Percentiles rank a stretch among this genome's conserved stretches.
These are phyloP conservation scores for Grigorovia transvaalensis DNA, from an alignment of 805 yeast genomes.

Conservation along the genomic window DNA sequence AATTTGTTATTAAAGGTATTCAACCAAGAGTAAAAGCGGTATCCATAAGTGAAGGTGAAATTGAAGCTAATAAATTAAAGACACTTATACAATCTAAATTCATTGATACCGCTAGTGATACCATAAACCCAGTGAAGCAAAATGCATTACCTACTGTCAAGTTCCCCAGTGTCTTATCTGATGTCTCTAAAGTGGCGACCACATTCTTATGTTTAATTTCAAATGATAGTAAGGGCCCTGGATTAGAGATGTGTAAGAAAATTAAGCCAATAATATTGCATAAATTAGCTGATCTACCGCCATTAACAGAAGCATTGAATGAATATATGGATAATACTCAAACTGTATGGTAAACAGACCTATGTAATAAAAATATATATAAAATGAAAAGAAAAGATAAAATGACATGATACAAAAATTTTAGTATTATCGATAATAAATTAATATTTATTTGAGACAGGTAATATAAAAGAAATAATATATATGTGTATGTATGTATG, in stretches of 20 bases:
- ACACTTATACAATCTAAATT: slow-evolving; percentile 14
- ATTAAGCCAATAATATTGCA: slow-evolving; percentile 24
- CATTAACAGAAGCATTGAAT: slow-evolving; percentile 21
- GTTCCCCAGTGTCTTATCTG: slow-evolving; percentile 24
- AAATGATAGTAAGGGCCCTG: slow-evolving; percentile 23
- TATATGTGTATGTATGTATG: too few relatives aligned
- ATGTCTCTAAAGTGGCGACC: slow-evolving; percentile 25
- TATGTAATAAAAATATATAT: background rate
- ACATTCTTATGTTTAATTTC: slow-evolving; percentile 27
- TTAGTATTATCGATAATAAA: too few relatives aligned
- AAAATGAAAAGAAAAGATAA: background rate
- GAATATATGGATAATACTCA: slow-evolving; percentile 27
- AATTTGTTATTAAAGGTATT: slow-evolving; percentile 88
- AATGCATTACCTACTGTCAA: slow-evolving; percentile 17
- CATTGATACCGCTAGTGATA: slow-evolving; percentile 7
- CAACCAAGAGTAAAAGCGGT: slow-evolving; percentile 68
- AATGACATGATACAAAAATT: too few relatives aligned
- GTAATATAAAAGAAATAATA: too few relatives aligned
- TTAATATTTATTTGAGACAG: too few relatives aligned
- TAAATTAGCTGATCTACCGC: slow-evolving; percentile 26
- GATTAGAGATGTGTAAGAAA: slow-evolving; percentile 19
- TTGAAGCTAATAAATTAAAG: slow-evolving; percentile 27
- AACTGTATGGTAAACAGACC: slow-evolving; percentile 6
- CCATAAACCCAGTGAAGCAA: slow-evolving; percentile 8
- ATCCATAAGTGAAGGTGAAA: slow-evolving; percentile 35